These are phyloP conservation scores for Plenodomus lindquistii DNA, from an alignment of 2,329 filamentous ascomycete species.

Conservation along the genomic window DNA sequence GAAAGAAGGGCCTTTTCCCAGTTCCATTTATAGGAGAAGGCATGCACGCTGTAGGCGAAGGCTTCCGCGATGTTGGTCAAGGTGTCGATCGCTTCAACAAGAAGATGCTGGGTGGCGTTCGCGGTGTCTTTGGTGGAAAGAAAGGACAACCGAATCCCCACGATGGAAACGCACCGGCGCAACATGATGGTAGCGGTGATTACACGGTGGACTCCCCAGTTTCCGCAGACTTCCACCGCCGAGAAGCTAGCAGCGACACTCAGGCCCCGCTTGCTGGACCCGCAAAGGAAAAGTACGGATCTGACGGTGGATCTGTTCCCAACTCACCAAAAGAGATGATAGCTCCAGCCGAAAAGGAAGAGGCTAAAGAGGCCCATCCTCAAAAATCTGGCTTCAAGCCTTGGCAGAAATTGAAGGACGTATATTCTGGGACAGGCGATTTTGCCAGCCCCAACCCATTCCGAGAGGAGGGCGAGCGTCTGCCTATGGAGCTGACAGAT, in stretches of 20 bases:
- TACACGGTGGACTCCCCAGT: conserved; percentile 27
- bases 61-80: conserved; percentile 56
- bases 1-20: conserved; percentile 37
- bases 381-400: conserved; percentile 23
- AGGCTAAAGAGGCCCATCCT: conserved; percentile 21
- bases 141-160: conserved; percentile 11
- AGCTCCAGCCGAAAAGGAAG: conserved; percentile 15
- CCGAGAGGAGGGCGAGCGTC: conserved; percentile 43
- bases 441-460: conserved; percentile 53
- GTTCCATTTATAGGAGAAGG: conserved; percentile 55
- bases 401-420: conserved; percentile 28
- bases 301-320: conserved; percentile 25
- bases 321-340: conserved; percentile 21
- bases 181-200: conserved; percentile 26
- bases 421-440: conserved; percentile 22
- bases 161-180: conserved; percentile 13
- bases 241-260: conserved; percentile 39
- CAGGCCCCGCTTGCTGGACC: conserved; percentile 32
- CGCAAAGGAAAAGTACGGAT: conserved; percentile 27
- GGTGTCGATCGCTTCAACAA: conserved; percentile 44
- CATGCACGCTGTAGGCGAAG: conserved; percentile 48
- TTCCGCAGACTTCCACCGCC: conserved; percentile 28
- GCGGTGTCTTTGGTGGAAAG: conserved; percentile 34
- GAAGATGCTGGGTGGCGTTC: conserved; percentile 46
- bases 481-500: conserved; percentile 34